phyloP scores from a whole-genome alignment of 306 rosid species.

The Cucumis cinereus region DNA sequence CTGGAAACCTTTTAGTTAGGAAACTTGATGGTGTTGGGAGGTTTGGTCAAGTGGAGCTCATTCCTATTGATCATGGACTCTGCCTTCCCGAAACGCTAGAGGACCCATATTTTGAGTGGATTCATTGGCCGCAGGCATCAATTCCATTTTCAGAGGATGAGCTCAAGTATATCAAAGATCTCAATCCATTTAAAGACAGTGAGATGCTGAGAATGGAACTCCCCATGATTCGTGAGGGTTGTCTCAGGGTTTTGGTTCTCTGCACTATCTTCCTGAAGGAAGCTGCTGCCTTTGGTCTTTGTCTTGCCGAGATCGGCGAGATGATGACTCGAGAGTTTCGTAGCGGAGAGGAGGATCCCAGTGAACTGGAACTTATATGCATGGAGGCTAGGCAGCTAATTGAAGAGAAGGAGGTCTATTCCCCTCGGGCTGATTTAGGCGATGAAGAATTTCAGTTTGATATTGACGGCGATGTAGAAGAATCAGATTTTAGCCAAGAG shows the following conservation, averaged over 20 bases:
- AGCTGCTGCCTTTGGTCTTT: constrained; percentile 67
- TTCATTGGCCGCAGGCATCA: constrained; percentile 99
- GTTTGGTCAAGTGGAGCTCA: constrained; percentile 86
- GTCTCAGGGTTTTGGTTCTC: constrained; percentile 78
- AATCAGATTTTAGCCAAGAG: constrained; percentile 17
- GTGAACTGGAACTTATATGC: constrained; percentile 87
- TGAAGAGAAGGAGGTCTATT: constrained; percentile 45
- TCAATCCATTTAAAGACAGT: constrained; percentile 48
- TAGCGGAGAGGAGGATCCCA: constrained; percentile 85
- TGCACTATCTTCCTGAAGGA: constrained; percentile 83
- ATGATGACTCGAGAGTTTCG: constrained; percentile 93
- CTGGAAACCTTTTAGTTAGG: constrained; percentile 84
- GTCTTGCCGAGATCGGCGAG: constrained; percentile 94
- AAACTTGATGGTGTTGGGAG: constrained; percentile 64
- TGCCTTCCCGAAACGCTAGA: constrained; percentile 89
- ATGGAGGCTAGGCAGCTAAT: constrained; percentile 66
- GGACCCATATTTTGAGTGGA: constrained; percentile 99
- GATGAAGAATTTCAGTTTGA: constrained; percentile 56
- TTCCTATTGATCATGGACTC: constrained; percentile 97
- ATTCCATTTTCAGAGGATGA: constrained; percentile 91
- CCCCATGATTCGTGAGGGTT: constrained; percentile 94
- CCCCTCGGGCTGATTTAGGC: constrained; percentile 41
- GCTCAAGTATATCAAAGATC: constrained; percentile 56
- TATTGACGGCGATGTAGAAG: constrained; percentile 57
- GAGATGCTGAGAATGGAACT: constrained; percentile 69